Evolutionary conservation across 768 basidiomycete species (phyloP).

Genomic region (Tephrocybe sp.): DNA sequence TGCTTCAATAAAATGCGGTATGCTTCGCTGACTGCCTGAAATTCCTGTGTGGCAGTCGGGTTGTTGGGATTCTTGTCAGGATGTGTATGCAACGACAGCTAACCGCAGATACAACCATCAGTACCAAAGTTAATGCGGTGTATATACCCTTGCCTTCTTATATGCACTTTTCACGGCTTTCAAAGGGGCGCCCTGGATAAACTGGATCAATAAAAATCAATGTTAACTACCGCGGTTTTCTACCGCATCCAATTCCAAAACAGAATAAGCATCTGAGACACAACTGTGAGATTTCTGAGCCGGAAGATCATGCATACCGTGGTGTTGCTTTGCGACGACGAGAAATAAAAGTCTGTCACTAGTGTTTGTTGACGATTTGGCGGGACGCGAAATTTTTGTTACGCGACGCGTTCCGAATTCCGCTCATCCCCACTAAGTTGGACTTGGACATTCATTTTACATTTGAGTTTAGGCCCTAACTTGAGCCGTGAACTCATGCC

Average conservation of each 20-base stretch:
- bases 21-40: slow-evolving; percentile 69
- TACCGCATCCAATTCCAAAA: slow-evolving; percentile 59
- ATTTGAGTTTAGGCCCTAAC: too few species aligned
- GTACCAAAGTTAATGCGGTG: too few species aligned
- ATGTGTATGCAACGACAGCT: slow-evolving; percentile 69
- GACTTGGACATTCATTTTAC: too few species aligned
- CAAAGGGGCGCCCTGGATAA: slow-evolving; percentile 52
- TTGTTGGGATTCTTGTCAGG: slow-evolving; percentile 77
- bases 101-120: not conserved
- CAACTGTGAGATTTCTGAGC: slow-evolving; percentile 11
- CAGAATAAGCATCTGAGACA: slow-evolving; percentile 33
- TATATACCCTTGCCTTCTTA: slow-evolving; percentile 54
- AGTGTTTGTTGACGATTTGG: slow-evolving; percentile 1
- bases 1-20: slow-evolving; percentile 62
- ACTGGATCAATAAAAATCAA: not conserved
- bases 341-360: slow-evolving; percentile 14
- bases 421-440: slow-evolving; percentile 3
- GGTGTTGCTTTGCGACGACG: slow-evolving; percentile 6
- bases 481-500: not conserved
- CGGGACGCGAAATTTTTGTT: slow-evolving; percentile 21
- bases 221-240: not conserved
- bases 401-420: slow-evolving; percentile 23
- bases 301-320: slow-evolving; percentile 7
- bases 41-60: slow-evolving; percentile 63
- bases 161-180: slow-evolving; percentile 69